Conservation (phyloP, 352 stramenopile genomes). For the Pythium rhizo-oryzae region DNA sequence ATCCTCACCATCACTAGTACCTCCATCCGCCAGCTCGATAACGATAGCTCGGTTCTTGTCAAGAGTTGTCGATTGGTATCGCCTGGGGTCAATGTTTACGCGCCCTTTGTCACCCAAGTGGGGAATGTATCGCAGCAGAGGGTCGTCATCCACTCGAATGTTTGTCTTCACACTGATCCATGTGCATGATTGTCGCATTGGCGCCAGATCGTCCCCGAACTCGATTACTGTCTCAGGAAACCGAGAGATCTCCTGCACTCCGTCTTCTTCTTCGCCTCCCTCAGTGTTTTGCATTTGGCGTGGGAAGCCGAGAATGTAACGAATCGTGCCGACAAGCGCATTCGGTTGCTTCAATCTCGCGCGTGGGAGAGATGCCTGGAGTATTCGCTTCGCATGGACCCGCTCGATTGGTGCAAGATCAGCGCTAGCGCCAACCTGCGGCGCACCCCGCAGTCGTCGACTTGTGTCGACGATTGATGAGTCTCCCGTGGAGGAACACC, state of each 20-base stretch:
- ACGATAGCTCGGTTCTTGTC: conserved; percentile 49
- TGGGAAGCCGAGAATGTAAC: conserved; percentile 27
- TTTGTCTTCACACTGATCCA: conserved; percentile 78
- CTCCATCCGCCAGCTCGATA: conserved; percentile 29
- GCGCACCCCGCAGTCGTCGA: neutral
- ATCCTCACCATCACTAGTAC: neutral
- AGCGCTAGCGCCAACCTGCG: neutral
- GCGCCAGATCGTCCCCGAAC: conserved; percentile 45
- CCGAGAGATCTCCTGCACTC: conserved; percentile 18
- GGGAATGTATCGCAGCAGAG: conserved; percentile 85
- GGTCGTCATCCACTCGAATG: conserved; percentile 78
- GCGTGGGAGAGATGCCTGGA: conserved; percentile 1
- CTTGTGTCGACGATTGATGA: neutral
- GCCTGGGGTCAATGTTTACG: conserved; percentile 63
- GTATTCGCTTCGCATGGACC: conserved; percentile 19
- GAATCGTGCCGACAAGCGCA: conserved; percentile 20
- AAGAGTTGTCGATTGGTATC: conserved; percentile 64
- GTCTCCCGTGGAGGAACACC: neutral
- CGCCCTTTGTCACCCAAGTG: conserved; percentile 83
- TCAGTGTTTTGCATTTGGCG: neutral
- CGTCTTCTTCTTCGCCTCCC: conserved; percentile 1
- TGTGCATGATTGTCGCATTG: conserved; percentile 55
- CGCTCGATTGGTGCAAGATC: conserved; percentile 26
- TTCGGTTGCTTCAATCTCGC: neutral
- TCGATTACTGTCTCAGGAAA: conserved; percentile 61